Percentiles rank a stretch among this genome's conserved stretches.
Conservation (phyloP, 2,329 filamentous ascomycete species). For the Endoconidiophora laricicola region DNA sequence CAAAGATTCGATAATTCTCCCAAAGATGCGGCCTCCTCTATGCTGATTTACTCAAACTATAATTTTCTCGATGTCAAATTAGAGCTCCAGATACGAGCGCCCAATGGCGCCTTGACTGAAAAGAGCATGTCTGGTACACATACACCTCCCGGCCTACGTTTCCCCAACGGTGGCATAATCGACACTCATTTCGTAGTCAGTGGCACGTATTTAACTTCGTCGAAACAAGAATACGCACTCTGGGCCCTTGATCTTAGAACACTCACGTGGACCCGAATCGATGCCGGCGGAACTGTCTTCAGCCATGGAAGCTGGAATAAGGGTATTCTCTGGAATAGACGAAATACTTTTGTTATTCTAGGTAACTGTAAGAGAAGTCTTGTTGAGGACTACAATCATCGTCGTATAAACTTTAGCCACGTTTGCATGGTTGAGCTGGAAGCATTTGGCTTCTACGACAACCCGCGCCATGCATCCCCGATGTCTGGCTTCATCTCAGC, state of each 20-base stretch:
- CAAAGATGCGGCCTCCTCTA: constrained; percentile 46
- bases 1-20: constrained; percentile 16
- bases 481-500: constrained; percentile 74
- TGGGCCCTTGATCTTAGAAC: constrained; percentile 86
- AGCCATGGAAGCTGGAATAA: constrained; percentile 97
- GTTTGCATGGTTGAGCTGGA: constrained; percentile 94
- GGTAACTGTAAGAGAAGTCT: constrained; percentile 86
- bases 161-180: constrained; percentile 89
- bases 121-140: constrained; percentile 76
- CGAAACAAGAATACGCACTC: constrained; percentile 92
- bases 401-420: constrained; percentile 92
- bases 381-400: constrained; percentile 95
- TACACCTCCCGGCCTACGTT: constrained; percentile 80
- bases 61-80: constrained; percentile 96
- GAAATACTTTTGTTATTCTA: constrained; percentile 90
- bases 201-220: constrained; percentile 91
- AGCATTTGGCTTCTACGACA: constrained; percentile 93
- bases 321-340: constrained; percentile 78
- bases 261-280: constrained; percentile 86
- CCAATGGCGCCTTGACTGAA: constrained; percentile 71
- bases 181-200: constrained; percentile 95
- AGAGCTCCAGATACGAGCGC: constrained; percentile 73
- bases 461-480: constrained; percentile 62
- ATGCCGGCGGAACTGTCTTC: constrained; percentile 86
- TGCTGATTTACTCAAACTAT: constrained; percentile 98